Evolutionary conservation across 768 basidiomycete species (phyloP).

Genomic region (Russula brevipes): DNA sequence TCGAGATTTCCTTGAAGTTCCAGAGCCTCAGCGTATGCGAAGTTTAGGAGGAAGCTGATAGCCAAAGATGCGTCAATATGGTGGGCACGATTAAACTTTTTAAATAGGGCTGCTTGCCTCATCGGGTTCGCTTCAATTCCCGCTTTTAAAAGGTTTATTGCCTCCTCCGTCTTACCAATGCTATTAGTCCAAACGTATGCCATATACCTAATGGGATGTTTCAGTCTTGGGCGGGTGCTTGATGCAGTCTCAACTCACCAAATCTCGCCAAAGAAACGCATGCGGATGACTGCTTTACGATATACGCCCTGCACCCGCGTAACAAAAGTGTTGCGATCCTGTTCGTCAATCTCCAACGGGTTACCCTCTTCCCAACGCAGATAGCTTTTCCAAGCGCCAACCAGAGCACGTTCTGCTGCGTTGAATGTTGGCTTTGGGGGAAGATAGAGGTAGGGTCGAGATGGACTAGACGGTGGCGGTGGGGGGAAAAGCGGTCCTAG

Average conservation of each 20-base stretch:
- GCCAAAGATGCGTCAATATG: constrained; percentile 2
- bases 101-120: constrained; percentile 41
- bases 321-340: constrained; percentile 61
- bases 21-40: constrained; percentile 74
- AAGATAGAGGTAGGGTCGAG: constrained; percentile 47
- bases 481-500: constrained; percentile 55
- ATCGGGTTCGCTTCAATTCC: constrained; percentile 86
- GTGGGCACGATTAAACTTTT: constrained; percentile 17
- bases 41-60: constrained; percentile 80
- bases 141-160: constrained; percentile 67
- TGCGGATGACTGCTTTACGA: constrained; percentile 81
- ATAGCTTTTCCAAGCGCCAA: constrained; percentile 88
- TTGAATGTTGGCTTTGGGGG: constrained; percentile 72
- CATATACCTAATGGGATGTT: constrained; percentile 65
- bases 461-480: constrained; percentile 39
- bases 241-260: constrained; percentile 50
- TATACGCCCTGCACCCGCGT: constrained; percentile 77
- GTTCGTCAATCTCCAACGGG: constrained; percentile 86
- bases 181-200: constrained; percentile 78
- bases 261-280: constrained; percentile 93
- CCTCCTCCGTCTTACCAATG: constrained; percentile 77
- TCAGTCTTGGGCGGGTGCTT: neutral
- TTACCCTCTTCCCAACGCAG: constrained; percentile 95
- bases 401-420: constrained; percentile 61
- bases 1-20: constrained; percentile 59